Evolutionary conservation across 2,329 filamentous ascomycete species (phyloP).

Genomic region (Thelonectria olida): DNA sequence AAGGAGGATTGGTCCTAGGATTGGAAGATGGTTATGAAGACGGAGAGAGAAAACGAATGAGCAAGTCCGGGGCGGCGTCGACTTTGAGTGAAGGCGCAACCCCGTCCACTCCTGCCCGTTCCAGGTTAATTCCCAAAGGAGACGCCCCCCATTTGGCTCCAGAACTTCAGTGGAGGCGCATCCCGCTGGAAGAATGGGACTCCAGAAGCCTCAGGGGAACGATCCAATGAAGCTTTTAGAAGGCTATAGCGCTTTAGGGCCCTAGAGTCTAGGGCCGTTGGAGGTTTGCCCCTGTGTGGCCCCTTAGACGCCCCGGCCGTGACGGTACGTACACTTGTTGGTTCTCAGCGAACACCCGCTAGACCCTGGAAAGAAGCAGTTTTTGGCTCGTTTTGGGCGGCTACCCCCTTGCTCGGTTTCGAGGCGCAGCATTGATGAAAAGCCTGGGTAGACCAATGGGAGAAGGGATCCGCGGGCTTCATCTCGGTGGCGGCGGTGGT

Average conservation of each 20-base stretch:
- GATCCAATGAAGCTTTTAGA: not conserved
- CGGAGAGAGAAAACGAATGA: slow-evolving; percentile 15
- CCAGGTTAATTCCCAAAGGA: slow-evolving; percentile 16
- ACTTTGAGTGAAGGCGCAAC: slow-evolving; percentile 16
- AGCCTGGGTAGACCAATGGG: slow-evolving; percentile 42
- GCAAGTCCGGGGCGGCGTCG: slow-evolving; percentile 26
- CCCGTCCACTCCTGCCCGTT: not conserved
- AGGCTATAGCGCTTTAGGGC: not conserved
- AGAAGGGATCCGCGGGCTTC: slow-evolving; percentile 26
- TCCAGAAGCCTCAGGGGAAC: slow-evolving; percentile 4
- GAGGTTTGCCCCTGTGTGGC: not conserved
- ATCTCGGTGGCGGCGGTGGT: slow-evolving; percentile 39
- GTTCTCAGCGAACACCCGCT: not conserved
- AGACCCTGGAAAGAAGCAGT: slow-evolving; percentile 3
- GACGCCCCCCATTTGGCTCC: slow-evolving; percentile 5
- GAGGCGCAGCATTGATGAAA: slow-evolving; percentile 38
- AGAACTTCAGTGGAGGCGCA: not conserved
- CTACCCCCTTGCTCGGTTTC: slow-evolving; percentile 4
- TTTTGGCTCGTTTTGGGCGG: not conserved
- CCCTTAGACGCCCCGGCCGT: not conserved
- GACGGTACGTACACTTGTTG: slow-evolving; percentile 1
- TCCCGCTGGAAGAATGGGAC: slow-evolving; percentile 16
- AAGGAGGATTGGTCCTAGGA: slow-evolving; percentile 21
- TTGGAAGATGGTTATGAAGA: slow-evolving; percentile 19
- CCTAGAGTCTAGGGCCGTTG: not conserved